Percentiles rank a stretch among this genome's conserved stretches.
Evolutionary conservation across 768 basidiomycete species (phyloP).

Genomic region (Leccinum pellstonianum): DNA sequence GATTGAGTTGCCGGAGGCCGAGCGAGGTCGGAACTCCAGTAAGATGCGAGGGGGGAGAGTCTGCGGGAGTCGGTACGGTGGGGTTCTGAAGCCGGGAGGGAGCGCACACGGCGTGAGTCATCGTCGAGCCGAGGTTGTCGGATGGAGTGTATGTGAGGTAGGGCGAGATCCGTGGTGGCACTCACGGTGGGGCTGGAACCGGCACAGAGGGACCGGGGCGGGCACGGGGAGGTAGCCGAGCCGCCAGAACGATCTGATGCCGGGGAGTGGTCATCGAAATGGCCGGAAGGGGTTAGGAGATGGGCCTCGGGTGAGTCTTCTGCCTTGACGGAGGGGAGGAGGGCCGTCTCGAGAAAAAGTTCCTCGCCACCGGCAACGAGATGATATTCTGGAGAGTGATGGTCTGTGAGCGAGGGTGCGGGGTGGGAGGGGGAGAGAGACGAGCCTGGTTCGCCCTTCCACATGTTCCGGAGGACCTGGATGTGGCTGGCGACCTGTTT

Average conservation of each 20-base stretch:
- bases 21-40: conserved; percentile 26
- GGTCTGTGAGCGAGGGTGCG: neutral
- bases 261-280: conserved; percentile 34
- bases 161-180: conserved; percentile 26
- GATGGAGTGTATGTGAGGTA: conserved; percentile 21
- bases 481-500: conserved; percentile 91
- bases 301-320: conserved; percentile 50
- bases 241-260: conserved; percentile 32
- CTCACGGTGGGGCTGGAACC: conserved; percentile 23
- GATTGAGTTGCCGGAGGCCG: conserved; percentile 29
- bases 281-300: conserved; percentile 40
- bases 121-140: conserved; percentile 28
- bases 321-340: conserved; percentile 53
- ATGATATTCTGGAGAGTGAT: conserved; percentile 54
- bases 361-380: conserved; percentile 82
- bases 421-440: neutral
- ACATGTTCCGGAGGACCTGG: conserved; percentile 83
- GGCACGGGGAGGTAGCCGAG: conserved; percentile 28
- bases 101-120: conserved; percentile 31
- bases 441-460: conserved; percentile 78
- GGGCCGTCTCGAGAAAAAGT: conserved; percentile 49
- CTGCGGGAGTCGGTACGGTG: conserved; percentile 32
- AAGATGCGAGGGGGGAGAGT: conserved; percentile 33
- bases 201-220: conserved; percentile 27
- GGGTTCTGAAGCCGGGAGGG: conserved; percentile 29